Percentiles rank a stretch among this genome's conserved stretches.
These are phyloP conservation scores for Irpex rosettiformis DNA, from an alignment of 1,284 basidiomycete species.

Conservation along the genomic window DNA sequence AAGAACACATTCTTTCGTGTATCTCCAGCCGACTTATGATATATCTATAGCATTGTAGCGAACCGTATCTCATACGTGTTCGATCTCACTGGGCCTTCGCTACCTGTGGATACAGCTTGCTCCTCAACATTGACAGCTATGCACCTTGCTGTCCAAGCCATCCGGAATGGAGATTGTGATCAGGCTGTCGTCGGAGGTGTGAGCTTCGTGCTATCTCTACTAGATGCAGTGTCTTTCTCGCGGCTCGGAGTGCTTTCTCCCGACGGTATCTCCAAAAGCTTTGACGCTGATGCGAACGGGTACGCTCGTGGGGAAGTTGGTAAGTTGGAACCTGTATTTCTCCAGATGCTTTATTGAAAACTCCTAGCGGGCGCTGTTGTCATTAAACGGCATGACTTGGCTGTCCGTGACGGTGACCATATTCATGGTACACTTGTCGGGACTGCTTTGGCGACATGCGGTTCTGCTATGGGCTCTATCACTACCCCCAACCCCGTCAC, in stretches of 20 bases:
- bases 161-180: conserved; percentile 42
- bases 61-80: conserved; percentile 48
- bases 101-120: conserved; percentile 49
- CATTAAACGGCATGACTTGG: conserved; percentile 24
- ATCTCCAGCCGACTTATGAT: neutral
- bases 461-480: conserved; percentile 30
- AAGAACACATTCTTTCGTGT: neutral
- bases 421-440: conserved; percentile 32
- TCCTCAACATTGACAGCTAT: conserved; percentile 43
- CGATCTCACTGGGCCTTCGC: conserved; percentile 43
- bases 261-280: conserved; percentile 47
- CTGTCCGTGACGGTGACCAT: conserved; percentile 25
- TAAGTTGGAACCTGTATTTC: neutral
- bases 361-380: conserved; percentile 22
- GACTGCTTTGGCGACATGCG: conserved; percentile 36
- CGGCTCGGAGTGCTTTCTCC: conserved; percentile 36
- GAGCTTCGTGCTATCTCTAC: conserved; percentile 21
- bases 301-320: conserved; percentile 19
- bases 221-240: conserved; percentile 23
- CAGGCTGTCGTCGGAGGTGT: conserved; percentile 44
- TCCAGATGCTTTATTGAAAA: conserved; percentile 25
- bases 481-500: conserved; percentile 36
- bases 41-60: conserved; percentile 28
- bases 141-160: conserved; percentile 44
- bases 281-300: conserved; percentile 46